A percentile compares a stretch with the other conserved stretches of the same genome.
Evolutionary conservation across 352 stramenopile genomes (phyloP).

Genomic region (Aphanomyces astaci): DNA sequence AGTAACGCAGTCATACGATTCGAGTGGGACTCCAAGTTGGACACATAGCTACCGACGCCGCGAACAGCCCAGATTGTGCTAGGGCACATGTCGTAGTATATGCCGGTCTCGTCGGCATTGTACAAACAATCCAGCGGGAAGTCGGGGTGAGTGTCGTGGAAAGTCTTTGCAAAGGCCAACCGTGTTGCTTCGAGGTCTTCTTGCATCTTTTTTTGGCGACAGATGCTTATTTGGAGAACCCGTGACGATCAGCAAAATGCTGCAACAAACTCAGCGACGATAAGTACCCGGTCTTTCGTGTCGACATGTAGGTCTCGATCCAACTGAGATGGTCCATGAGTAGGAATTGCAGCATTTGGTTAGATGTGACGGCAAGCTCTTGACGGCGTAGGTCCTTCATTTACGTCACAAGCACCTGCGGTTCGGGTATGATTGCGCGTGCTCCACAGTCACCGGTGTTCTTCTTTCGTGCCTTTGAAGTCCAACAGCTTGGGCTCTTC

Average conservation of each 20-base stretch:
- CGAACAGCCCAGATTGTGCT: constrained; percentile 1
- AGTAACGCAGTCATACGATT: constrained; percentile 22
- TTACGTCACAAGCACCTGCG: not conserved
- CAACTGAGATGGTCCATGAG: not conserved
- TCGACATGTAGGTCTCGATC: not conserved
- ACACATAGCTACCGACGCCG: constrained; percentile 15
- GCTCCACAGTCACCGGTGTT: too few species aligned
- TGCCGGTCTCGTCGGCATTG: not conserved
- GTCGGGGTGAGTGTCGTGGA: not conserved
- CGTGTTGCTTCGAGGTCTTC: not conserved
- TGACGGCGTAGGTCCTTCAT: not conserved
- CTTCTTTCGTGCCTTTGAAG: too few species aligned
- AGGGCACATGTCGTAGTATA: constrained; percentile 21
- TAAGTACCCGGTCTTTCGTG: not conserved
- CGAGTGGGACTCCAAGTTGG: constrained; percentile 22
- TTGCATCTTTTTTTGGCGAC: not conserved
- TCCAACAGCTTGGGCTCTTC: too few species aligned
- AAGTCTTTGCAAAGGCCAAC: not conserved
- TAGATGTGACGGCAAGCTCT: not conserved
- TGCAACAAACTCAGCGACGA: not conserved
- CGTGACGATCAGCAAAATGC: not conserved
- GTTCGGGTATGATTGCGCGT: too few species aligned
- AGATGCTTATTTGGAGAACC: not conserved
- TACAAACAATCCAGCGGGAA: not conserved
- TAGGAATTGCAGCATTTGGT: not conserved